Percentiles rank a stretch among this genome's conserved stretches.
phyloP scores from a whole-genome alignment of 73 alveolate species.

The Paramecium sexaurelia region DNA sequence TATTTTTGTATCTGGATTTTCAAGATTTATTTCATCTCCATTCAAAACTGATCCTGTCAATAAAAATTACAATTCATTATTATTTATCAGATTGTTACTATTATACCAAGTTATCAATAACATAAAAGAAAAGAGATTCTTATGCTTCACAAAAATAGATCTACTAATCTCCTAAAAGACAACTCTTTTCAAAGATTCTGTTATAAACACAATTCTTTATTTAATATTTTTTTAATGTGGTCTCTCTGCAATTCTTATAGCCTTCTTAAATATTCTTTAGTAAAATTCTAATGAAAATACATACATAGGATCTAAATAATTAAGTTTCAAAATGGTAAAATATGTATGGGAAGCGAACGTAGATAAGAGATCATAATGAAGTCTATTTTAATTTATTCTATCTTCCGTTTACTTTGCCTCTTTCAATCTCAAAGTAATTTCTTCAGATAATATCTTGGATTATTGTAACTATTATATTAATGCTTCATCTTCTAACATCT shows the following conservation, averaged over 20 bases:
- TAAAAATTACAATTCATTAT: conserved; percentile 82
- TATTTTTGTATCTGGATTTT: conserved; percentile 85
- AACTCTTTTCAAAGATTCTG: conserved; percentile 71
- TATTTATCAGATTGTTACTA: conserved; percentile 69
- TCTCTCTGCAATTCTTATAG: conserved; percentile 85
- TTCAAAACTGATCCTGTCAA: conserved; percentile 86
- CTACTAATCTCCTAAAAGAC: conserved; percentile 83
- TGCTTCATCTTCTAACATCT: conserved; percentile 90
- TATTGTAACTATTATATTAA: conserved; percentile 87
- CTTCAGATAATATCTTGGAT: conserved; percentile 89
- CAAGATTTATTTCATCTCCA: conserved; percentile 78
- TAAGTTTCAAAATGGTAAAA: conserved; percentile 88
- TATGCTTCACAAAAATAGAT: conserved; percentile 94
- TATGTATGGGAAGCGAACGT: conserved; percentile 88
- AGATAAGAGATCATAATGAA: conserved; percentile 91
- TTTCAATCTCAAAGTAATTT: conserved; percentile 86
- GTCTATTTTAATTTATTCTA: conserved; percentile 89
- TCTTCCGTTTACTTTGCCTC: conserved; percentile 93
- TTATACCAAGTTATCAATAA: conserved; percentile 85
- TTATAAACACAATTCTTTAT: conserved; percentile 80
- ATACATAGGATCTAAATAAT: conserved; percentile 95
- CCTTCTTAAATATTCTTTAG: conserved; percentile 82
- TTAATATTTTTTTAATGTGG: conserved; percentile 76
- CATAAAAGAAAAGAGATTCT: conserved; percentile 88
- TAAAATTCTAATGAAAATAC: conserved; percentile 94